Base-by-base conservation (phyloP, 371 early-diverging fungal genomes). In the Lichtheimia ornata region DNA sequence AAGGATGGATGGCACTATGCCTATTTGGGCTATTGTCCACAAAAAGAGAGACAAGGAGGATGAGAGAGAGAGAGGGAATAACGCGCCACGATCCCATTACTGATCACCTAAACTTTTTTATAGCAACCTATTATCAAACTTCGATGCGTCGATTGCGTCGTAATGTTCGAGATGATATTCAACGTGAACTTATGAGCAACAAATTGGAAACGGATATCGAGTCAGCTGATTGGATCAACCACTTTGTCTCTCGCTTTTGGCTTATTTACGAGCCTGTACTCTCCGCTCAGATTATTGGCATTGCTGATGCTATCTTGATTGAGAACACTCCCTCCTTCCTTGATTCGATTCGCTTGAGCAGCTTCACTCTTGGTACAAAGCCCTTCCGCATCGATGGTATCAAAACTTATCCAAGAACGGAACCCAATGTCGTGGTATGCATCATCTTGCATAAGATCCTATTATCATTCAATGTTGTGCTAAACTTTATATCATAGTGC, bases 181-280 rank as follows among this genome's bases (percentile, higher is more conserved):
- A 83, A 54, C 86, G 92, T 25, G 89, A 89, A 58, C 59, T 88
- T 56, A 69, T 79, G 44, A 69, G 67, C 25, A 73, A 75, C 58
- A 76, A 67, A 44, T 67, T 87, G n/a, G 89, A 86, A 41, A 73
- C 81, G 2, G 83, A 85, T 52, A 62, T 66, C 17, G 99, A 99
- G 74, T 87, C 94, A 44, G 96, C 92, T 3, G 97, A 96, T 59
- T 99, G 99, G 99, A 81, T 99, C 61, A 99, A 99, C 77, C 90
- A 91, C 76, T 94, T 98, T 51, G 54, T 79, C 49, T 66, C 73
- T 6, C 72, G 82, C 53, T 94, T 97, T 72, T 99, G 99, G 99
- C 73, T 92, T 42, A 95, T 94, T 63, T 93, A 91, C 58, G 99
- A 99, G 76, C 96, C 98, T 2, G 86, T 86, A 5, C 77, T 99